Conservation (phyloP, 345 rosid species). For the Eucalyptus erythrocorys region DNA sequence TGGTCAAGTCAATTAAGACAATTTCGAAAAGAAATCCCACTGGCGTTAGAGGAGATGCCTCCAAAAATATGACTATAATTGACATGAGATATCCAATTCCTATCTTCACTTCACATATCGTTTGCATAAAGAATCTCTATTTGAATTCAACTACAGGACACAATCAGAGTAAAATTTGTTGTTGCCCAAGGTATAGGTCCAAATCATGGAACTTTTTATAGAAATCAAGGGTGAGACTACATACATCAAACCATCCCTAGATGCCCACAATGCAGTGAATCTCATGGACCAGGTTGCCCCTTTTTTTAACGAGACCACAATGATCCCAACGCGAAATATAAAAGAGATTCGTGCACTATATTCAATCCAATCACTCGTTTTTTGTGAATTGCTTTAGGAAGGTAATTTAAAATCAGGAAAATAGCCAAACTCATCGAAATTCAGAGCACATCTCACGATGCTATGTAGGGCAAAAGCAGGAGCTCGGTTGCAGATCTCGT, state of each 20-base stretch:
- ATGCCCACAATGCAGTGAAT: neutral
- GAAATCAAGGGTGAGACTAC: neutral
- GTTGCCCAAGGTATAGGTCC: neutral
- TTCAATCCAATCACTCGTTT: neutral
- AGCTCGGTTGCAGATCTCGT: too few species aligned
- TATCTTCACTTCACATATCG: neutral
- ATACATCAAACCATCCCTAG: neutral
- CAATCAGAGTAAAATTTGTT: neutral
- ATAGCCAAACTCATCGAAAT: too few species aligned
- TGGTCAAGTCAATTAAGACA: neutral
- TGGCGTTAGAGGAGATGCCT: neutral
- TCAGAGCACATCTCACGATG: neutral
- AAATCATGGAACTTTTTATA: neutral
- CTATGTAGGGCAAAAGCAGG: neutral
- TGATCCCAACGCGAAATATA: neutral
- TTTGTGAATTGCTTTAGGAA: neutral
- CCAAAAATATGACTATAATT: neutral
- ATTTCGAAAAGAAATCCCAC: neutral
- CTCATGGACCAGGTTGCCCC: neutral
- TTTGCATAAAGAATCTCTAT: neutral
- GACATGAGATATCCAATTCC: neutral
- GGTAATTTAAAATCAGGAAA: neutral
- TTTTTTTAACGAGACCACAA: neutral
- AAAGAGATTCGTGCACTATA: neutral
- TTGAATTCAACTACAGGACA: neutral